Percentiles rank a stretch among this genome's conserved stretches.
Evolutionary conservation across 2,329 filamentous ascomycete genomes (phyloP).

Genomic region (Aaosphaeria arxii): DNA sequence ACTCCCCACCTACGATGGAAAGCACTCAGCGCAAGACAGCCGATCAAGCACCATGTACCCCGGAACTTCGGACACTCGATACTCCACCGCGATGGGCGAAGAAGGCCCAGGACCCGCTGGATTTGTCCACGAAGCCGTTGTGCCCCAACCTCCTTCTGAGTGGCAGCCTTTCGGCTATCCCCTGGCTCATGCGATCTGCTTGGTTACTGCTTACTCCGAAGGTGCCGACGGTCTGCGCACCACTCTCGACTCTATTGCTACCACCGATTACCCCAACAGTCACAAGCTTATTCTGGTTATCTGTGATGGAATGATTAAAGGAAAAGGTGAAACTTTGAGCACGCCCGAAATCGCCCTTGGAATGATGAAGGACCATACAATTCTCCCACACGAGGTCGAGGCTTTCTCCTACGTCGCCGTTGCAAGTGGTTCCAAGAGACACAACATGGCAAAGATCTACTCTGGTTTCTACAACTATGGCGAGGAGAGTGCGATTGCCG

Average conservation of each 20-base stretch:
- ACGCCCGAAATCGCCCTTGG: conserved; percentile 86
- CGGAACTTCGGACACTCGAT: conserved; percentile 42
- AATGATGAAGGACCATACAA: conserved; percentile 92
- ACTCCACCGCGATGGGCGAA: conserved; percentile 55
- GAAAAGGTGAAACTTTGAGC: conserved; percentile 78
- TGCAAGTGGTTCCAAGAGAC: conserved; percentile 89
- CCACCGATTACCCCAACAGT: conserved; percentile 98
- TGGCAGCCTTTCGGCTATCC: conserved; percentile 98
- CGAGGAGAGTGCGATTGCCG: conserved; percentile 70
- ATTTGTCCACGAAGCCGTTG: conserved; percentile 95
- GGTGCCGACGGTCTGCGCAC: conserved; percentile 89
- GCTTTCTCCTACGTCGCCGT: conserved; percentile 96
- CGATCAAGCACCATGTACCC: conserved; percentile 45
- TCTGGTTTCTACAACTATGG: conserved; percentile 98
- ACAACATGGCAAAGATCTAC: conserved; percentile 99
- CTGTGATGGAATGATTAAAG: conserved; percentile 97
- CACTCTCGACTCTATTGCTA: conserved; percentile 92
- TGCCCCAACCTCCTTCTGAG: conserved; percentile 92
- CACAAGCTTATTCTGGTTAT: conserved; percentile 96
- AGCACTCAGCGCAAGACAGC: conserved; percentile 30
- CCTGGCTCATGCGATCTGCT: conserved; percentile 85
- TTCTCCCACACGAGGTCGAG: conserved; percentile 76
- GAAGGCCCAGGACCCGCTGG: conserved; percentile 80
- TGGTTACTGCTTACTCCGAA: conserved; percentile 97
- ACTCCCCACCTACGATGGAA: conserved; percentile 45